Evolutionary conservation across 179 eudicot genomes (phyloP).

Genomic region (Spinacia oleracea): DNA sequence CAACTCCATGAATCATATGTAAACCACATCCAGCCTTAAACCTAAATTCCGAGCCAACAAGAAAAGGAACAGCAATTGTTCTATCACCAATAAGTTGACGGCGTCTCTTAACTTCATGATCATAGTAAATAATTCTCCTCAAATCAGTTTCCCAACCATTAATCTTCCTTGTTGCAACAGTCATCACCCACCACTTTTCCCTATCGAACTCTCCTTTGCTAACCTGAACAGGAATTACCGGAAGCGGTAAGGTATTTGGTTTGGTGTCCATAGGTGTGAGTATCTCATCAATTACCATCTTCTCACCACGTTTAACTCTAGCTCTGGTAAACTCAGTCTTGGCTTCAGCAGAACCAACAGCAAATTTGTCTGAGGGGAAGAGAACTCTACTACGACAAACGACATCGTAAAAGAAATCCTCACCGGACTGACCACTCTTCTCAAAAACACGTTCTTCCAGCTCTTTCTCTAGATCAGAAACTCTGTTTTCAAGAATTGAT

Average conservation of each 20-base stretch:
- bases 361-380: neutral
- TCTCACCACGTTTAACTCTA: neutral
- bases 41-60: neutral
- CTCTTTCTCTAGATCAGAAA: neutral
- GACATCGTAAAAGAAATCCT: neutral
- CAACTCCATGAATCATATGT: neutral
- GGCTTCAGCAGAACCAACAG: neutral
- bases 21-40: neutral
- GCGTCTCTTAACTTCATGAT: neutral
- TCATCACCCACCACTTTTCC: neutral
- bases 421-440: neutral
- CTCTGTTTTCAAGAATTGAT: neutral
- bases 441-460: neutral
- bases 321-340: neutral
- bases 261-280: neutral
- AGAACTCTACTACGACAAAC: neutral
- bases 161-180: neutral
- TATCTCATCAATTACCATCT: neutral
- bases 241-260: neutral
- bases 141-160: neutral
- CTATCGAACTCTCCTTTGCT: neutral
- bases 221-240: neutral
- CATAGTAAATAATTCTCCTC: neutral
- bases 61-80: neutral
- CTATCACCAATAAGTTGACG: neutral